These are phyloP conservation scores for Verticillium tricorpus DNA, from an alignment of 2,329 filamentous ascomycete genomes.

Conservation along the genomic window DNA sequence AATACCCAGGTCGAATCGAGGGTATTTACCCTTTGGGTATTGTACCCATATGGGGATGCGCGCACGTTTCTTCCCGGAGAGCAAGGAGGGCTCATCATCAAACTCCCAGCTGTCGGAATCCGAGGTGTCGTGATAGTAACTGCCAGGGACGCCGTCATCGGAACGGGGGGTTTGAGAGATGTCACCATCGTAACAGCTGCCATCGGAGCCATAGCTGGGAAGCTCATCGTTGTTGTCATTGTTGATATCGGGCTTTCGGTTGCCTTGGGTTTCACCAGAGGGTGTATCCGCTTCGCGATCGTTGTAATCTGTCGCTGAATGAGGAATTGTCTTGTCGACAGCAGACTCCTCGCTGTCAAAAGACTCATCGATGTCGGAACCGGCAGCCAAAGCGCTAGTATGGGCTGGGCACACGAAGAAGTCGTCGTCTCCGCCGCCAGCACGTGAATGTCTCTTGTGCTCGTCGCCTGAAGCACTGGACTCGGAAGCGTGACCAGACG, in stretches of 20 bases:
- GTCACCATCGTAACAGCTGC: neutral
- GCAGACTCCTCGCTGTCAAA: neutral
- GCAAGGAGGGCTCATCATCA: neutral
- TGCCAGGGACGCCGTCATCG: neutral
- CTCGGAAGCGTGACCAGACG: too few relatives aligned
- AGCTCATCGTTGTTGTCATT: neutral
- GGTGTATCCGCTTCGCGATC: neutral
- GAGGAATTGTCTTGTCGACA: too few relatives aligned
- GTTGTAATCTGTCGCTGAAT: neutral
- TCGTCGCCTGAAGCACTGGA: neutral
- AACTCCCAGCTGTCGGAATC: neutral
- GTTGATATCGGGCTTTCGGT: neutral
- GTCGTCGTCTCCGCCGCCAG: neutral
- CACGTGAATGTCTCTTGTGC: neutral
- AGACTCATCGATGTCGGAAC: neutral
- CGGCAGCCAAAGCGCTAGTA: neutral
- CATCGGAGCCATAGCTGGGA: neutral
- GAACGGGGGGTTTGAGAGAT: neutral
- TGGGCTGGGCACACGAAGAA: neutral
- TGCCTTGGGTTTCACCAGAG: neutral
- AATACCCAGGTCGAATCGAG: neutral
- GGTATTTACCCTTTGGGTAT: neutral
- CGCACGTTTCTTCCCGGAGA: neutral
- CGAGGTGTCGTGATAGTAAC: neutral
- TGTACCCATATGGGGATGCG: neutral